Conservation (phyloP, 2,329 filamentous ascomycete species). For the Pseudocercospora vitis region DNA sequence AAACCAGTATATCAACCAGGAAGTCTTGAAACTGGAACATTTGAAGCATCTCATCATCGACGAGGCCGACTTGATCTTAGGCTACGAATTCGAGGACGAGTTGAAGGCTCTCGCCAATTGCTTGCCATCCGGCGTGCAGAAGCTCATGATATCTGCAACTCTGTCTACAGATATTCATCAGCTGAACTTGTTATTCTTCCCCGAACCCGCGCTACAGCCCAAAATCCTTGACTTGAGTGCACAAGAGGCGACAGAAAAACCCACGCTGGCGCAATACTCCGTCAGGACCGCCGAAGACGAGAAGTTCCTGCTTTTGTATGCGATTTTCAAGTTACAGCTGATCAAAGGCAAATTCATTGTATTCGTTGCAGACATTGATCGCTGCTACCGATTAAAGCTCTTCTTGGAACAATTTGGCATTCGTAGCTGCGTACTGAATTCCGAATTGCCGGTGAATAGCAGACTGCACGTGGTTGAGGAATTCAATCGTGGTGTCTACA, state of each 20-base stretch:
- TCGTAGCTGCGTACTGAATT: constrained; percentile 89
- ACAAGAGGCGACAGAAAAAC: constrained; percentile 56
- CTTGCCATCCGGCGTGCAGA: constrained; percentile 82
- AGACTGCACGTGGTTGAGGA: constrained; percentile 93
- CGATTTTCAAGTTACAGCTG: constrained; percentile 91
- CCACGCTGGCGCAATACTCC: constrained; percentile 80
- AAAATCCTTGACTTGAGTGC: constrained; percentile 80
- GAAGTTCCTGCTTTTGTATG: constrained; percentile 89
- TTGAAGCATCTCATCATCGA: constrained; percentile 83
- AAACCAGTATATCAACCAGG: constrained; percentile 71
- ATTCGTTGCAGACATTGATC: constrained; percentile 82
- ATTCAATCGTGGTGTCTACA: constrained; percentile 95
- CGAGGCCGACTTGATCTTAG: constrained; percentile 89
- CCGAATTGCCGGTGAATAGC: constrained; percentile 88
- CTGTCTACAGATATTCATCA: constrained; percentile 83
- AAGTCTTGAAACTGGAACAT: constrained; percentile 67
- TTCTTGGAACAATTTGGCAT: constrained; percentile 97
- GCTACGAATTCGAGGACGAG: constrained; percentile 92
- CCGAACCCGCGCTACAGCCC: constrained; percentile 54
- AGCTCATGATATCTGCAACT: constrained; percentile 90
- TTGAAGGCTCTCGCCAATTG: constrained; percentile 74
- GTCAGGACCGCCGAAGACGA: constrained; percentile 95
- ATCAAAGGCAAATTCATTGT: constrained; percentile 90
- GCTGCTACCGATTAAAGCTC: constrained; percentile 87
- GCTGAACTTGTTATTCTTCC: constrained; percentile 79